Conservation (phyloP, 306 rosid species). For the Amphicarpaea edgeworthii region DNA sequence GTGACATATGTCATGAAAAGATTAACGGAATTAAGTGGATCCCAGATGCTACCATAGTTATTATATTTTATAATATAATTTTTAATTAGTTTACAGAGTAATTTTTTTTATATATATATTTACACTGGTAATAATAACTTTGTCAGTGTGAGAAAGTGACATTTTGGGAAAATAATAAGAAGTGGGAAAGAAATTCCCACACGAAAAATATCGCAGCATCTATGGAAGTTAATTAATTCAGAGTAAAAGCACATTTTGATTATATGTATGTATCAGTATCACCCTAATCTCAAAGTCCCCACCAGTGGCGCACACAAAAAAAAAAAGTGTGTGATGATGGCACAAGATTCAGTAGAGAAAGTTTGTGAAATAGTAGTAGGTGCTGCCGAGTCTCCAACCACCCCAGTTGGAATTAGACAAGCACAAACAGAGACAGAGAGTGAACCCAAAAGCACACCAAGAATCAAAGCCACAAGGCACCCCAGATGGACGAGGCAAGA, state of each 20-base stretch:
- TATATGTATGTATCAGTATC: constrained; percentile 20
- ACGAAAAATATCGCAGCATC: constrained; percentile 42
- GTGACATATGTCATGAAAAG: background rate
- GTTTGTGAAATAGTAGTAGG: constrained; percentile 29
- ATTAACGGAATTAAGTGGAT: no score
- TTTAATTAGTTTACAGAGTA: no score
- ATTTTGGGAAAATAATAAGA: constrained; percentile 40
- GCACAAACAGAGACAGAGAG: constrained; percentile 34
- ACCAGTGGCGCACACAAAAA: constrained; percentile 24
- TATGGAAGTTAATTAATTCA: constrained; percentile 40
- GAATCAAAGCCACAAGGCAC: constrained; percentile 55
- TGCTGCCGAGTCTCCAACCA: constrained; percentile 39
- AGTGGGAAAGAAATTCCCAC: constrained; percentile 37
- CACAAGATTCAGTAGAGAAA: constrained; percentile 47
- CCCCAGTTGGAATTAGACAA: constrained; percentile 34
- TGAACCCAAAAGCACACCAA: constrained; percentile 11
- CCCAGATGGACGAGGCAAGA: constrained; percentile 64
- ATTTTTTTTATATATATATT: no score
- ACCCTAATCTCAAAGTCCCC: constrained; percentile 19
- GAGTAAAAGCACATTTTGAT: constrained; percentile 20
- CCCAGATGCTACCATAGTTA: no score
- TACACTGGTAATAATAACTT: no score
- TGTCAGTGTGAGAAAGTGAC: background rate
- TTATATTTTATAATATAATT: no score
- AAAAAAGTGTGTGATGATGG: constrained; percentile 46